Evolutionary conservation across 2,329 filamentous ascomycete species (phyloP), one percentile per base, ranked within the genome.

Genomic region (Hansfordia pulvinata): DNA sequence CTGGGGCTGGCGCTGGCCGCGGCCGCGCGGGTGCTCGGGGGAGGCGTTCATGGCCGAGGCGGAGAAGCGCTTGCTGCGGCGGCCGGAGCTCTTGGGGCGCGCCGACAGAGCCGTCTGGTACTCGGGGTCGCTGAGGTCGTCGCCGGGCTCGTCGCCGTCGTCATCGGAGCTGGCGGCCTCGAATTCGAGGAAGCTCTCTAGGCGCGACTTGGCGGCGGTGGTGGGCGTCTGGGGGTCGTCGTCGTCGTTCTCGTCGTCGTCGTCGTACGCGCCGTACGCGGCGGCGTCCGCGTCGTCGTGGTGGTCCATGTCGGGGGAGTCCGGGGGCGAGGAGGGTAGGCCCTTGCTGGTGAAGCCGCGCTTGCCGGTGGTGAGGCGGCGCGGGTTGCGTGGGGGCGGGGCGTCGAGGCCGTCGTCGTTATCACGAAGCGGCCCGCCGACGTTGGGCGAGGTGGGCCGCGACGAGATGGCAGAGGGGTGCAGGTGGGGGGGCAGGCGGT

Each of bases 201-300:
- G n/a, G n/a, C n/a, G n/a, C n/a, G n/a, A n/a, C n/a, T n/a, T n/a
- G n/a, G n/a, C n/a, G n/a, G n/a, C n/a, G n/a, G n/a, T n/a, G n/a
- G n/a, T n/a, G 29, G 51, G 56, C 2, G 75, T 73, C 20, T 85
- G 54, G 2, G 80, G 78, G 0, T 79, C 79, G 41, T 86, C 76
- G 40, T 90, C 81, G 40, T 86, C 85, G 47, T 84, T 83, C 0
- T 76, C 78, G 3, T 78, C 76, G 45, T 85, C 86, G 2, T 67
- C 64, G n/a, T n/a, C n/a, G n/a, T n/a, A n/a, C 0, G 76, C 78
- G 3, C 78, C 76, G 45, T 85, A 86, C 2, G 68, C 64, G n/a
- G n/a, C n/a, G n/a, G n/a, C n/a, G n/a, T n/a, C n/a, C n/a, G n/a
- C n/a, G n/a, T n/a, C n/a, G 41, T 86, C 75, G 22, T 69, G 62